These are phyloP conservation scores for Rosellinia necatrix DNA, from an alignment of 2,329 filamentous ascomycete genomes.

Conservation along the genomic window DNA sequence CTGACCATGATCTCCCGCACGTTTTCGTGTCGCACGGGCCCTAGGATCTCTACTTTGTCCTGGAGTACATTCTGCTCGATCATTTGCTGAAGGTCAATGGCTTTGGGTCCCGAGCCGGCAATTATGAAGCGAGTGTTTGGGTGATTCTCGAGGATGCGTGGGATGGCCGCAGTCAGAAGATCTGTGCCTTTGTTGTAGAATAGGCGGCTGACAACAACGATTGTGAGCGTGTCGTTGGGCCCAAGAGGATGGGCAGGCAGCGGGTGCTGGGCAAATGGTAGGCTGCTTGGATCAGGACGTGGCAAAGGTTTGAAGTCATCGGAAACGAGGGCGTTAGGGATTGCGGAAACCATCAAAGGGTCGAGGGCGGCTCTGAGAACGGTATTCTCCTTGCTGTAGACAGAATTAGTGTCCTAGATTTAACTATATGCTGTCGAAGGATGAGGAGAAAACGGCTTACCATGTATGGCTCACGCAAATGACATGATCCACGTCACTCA, in stretches of 20 bases:
- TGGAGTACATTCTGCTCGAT: slow-evolving; percentile 93
- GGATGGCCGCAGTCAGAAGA: slow-evolving; percentile 93
- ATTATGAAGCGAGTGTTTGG: slow-evolving; percentile 97
- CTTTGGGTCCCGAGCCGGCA: slow-evolving; percentile 92
- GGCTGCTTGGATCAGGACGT: slow-evolving; percentile 46
- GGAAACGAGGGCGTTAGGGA: slow-evolving; percentile 95
- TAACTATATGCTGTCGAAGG: background rate
- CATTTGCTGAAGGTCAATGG: slow-evolving; percentile 98
- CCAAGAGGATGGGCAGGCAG: slow-evolving; percentile 71
- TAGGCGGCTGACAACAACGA: slow-evolving; percentile 93
- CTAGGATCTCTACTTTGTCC: slow-evolving; percentile 90
- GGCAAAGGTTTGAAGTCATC: slow-evolving; percentile 86
- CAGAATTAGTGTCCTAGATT: slow-evolving; percentile 33
- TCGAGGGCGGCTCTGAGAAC: slow-evolving; percentile 93
- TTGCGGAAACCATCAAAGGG: slow-evolving; percentile 95
- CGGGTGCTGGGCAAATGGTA: slow-evolving; percentile 48
- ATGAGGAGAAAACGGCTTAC: slow-evolving; percentile 53
- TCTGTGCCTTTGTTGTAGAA: slow-evolving; percentile 99
- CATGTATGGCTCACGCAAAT: slow-evolving; percentile 99
- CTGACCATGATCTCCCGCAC: slow-evolving; percentile 97
- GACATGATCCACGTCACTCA: slow-evolving; percentile 97
- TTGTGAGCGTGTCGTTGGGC: slow-evolving; percentile 86
- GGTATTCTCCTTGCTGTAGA: slow-evolving; percentile 88
- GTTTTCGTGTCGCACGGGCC: slow-evolving; percentile 91
- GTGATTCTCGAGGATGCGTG: slow-evolving; percentile 85